Conservation (phyloP, 208 protist species). For the Trypanosoma cruzi region DNA sequence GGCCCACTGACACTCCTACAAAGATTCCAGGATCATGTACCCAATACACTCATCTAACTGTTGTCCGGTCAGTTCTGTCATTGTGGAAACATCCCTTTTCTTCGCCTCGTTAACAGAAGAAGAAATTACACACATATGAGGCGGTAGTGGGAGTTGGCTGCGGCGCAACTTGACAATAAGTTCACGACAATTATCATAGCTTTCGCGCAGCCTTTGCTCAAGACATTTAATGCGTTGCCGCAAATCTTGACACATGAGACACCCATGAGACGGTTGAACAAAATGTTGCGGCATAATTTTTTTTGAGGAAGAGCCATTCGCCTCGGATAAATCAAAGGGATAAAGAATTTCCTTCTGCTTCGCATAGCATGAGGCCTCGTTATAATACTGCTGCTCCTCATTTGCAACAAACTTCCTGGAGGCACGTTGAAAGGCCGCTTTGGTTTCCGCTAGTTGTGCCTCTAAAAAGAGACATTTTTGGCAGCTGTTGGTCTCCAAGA, state of each 20-base stretch:
- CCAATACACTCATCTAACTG: background rate
- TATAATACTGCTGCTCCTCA: conserved; percentile 6
- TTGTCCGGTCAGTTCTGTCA: background rate
- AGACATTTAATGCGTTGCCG: background rate
- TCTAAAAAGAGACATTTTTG: background rate
- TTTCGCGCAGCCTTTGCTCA: conserved; percentile 1
- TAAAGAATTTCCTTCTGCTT: background rate
- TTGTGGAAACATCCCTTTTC: background rate
- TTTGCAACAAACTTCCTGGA: background rate
- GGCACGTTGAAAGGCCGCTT: background rate
- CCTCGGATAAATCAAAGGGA: background rate
- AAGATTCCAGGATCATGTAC: background rate
- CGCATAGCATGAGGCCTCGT: background rate
- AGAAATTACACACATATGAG: background rate
- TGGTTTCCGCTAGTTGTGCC: background rate
- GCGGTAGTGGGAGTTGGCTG: background rate
- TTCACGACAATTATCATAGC: conserved; percentile 5
- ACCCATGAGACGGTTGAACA: background rate
- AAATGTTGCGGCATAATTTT: background rate
- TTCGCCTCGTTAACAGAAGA: background rate
- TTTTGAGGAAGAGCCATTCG: background rate
- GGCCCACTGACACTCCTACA: background rate
- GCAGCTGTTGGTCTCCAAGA: background rate
- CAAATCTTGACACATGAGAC: conserved; percentile 1
- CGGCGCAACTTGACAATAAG: background rate